Percentiles rank a stretch among this genome's conserved stretches.
phyloP scores from a whole-genome alignment of 768 basidiomycete species.

The Tulasnella sp. region DNA sequence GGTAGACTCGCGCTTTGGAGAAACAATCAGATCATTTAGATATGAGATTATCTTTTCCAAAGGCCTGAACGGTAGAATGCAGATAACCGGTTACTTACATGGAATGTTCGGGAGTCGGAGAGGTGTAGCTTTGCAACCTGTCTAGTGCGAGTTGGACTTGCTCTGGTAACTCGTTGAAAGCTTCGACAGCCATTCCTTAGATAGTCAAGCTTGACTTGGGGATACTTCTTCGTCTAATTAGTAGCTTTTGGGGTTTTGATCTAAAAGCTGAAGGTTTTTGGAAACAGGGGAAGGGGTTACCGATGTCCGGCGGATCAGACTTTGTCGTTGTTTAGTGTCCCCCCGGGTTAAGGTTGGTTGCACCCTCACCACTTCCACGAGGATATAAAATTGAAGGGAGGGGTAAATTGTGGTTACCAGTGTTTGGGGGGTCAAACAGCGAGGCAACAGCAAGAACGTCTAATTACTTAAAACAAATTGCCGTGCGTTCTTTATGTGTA shows the following conservation, averaged over 20 bases:
- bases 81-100: conserved; percentile 2
- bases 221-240: not conserved
- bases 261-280: not conserved
- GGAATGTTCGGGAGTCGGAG: conserved; percentile 19
- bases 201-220: not conserved
- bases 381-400: conserved; percentile 9
- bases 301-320: not conserved
- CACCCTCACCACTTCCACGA: conserved; percentile 4
- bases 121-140: not conserved
- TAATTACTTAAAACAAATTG: not conserved
- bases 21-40: not conserved
- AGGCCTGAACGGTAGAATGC: too few relatives aligned
- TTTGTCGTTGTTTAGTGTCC: conserved; percentile 1
- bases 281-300: not conserved
- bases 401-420: too few relatives aligned
- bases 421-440: not conserved
- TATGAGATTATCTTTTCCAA: not conserved
- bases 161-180: not conserved
- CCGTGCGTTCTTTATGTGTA: not conserved
- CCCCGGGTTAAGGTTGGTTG: conserved; percentile 5
- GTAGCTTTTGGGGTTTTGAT: not conserved
- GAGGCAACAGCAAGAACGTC: not conserved
- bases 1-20: conserved; percentile 21
- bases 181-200: not conserved
- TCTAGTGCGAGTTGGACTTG: not conserved